Base-by-base conservation (phyloP, 2,329 filamentous ascomycete species). In the Ascochyta fabae region DNA sequence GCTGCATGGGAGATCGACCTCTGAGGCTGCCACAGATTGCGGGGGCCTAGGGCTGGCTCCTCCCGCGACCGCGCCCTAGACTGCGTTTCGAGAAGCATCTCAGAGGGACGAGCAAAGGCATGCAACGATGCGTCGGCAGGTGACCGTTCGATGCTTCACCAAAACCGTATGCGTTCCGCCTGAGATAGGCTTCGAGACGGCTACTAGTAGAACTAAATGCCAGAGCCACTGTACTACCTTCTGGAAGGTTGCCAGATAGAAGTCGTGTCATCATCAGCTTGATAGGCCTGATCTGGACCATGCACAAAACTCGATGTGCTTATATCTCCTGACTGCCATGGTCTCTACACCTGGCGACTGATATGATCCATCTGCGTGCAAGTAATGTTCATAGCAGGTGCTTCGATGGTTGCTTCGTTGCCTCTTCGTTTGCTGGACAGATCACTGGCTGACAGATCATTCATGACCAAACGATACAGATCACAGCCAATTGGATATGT, bases 91-190 rank as follows among this genome's bases (percentile, higher is more conserved):
- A 15, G 36, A 44, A 31, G 35, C 10, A 29, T 48, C 12, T 16
- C 31, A 19, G 29, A 27, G 42, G 26, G 41, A 43, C 38, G 36
- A 47, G 47, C 53, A 51, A 48, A 43, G 40, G 40, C 46, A 34
- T 15, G 46, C 46, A 44, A 22, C 13, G 10, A 47, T 35, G 16
- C 15, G 22, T 31, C 36, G 19, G 39, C 24, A 48, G 38, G 3
- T 51, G 42, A 42, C 38, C 42, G n/a, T 45, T 39, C 22, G 22
- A 40, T 40, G 36, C 41, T 42, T 56, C n/a, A 47, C 40, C 35
- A 22, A 38, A 46, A 42, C 36, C 26, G 53, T 8, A 35, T 34
- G 45, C 50, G 47, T 52, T 44, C 48, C 54, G 47, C 43, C 31
- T 35, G 24, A 51, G 33, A 43, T 42, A 41, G 16, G 15, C 39